Base-by-base conservation (phyloP, 768 basidiomycete species). In the Pleurotus citrinopileatus region DNA sequence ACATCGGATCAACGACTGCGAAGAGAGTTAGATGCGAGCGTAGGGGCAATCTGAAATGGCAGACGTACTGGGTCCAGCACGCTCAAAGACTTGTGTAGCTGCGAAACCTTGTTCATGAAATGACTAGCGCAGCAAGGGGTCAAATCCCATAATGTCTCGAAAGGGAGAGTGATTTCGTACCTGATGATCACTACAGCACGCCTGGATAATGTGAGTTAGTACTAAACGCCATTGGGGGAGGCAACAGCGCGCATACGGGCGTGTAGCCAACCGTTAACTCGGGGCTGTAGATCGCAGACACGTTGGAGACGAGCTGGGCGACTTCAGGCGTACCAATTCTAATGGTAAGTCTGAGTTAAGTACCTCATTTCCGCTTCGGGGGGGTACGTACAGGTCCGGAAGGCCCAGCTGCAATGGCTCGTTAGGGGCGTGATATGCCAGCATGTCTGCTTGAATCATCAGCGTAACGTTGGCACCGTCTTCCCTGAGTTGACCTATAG, bases 381-480 rank as follows among this genome's bases (percentile, higher is more conserved):
- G 38, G 26, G 4, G n/a, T 12, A 73, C 82, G 48, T 47, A 93
- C 90, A 61, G 57, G 20, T 79, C 78, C 7, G 94, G 92, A 28
- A 94, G 78, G 15, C 89, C 93, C 7, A 97, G 79, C 65, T 97
- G 94, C 1, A 80, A 67, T 10, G 91, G 90, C 70, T 97, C 94
- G 23, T 79, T 80, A 0, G 83, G 81, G 17, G 74, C 83, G 57
- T 84, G 91, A 65, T 94, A 96, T 0, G 83, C 94, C 37, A 91
- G 78, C 94, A 96, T 96, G 62, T 97, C 94, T 0, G 90, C 90
- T 67, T 96, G 94, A 45, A 95, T 76, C 81, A 95, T 91, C 28
- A 96, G 64, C 1, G 87, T 82, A 42, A 96, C 70, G 59, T 91
- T 86, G 22, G 83, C 84, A 54, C 80, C 73, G 17, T 67, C 67